Base-by-base conservation (phyloP, 768 basidiomycete species). In the Serpula lacrymans region DNA sequence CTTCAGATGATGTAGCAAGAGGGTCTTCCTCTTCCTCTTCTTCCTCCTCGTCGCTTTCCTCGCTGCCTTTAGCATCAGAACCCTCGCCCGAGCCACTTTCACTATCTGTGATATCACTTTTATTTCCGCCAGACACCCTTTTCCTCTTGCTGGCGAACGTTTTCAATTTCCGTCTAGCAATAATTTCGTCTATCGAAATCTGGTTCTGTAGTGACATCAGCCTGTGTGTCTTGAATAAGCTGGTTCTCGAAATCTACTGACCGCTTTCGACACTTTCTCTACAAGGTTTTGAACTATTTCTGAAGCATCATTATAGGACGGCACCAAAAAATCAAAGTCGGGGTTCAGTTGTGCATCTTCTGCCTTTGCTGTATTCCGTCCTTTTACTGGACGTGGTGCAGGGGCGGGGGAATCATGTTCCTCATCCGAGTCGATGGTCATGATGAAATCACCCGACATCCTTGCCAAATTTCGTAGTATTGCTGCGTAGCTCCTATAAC, bases 121-220 rank as follows among this genome's bases (percentile, higher is more conserved):
- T 52, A 3, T 58, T 36, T 16, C 61, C 51, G 1, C 50, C 50
- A 7, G 6, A 18, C 24, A 14, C 62, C 37, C 80, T 64, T 65
- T 88, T 89, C 41, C 89, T 77, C 55, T 92, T 88, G 7, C 67
- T 60, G 38, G 64, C 63, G 21, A 55, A 50, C 24, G 48, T 52
- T 48, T 60, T 49, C 42, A 81, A 52, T 55, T 70, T 75, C 53
- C 81, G 74, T 42, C 84, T 76, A 37, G 82, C 82, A 60, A 97
- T 94, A 45, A 97, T 94, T 54, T 95, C 90, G 59, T 95, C 87
- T 8, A 97, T 83, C 32, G 84, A 89, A 39, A 95, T 78, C n/a
- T 83, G 82, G 57, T 77, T 67, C 84, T 89, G 47, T 40, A 18
- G 43, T 27, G 26, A 37, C 29, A 49, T 38, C 39, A 46, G 26